These are phyloP conservation scores for Cyclotella cryptica DNA, from an alignment of 108 stramenopile species.

Conservation along the genomic window DNA sequence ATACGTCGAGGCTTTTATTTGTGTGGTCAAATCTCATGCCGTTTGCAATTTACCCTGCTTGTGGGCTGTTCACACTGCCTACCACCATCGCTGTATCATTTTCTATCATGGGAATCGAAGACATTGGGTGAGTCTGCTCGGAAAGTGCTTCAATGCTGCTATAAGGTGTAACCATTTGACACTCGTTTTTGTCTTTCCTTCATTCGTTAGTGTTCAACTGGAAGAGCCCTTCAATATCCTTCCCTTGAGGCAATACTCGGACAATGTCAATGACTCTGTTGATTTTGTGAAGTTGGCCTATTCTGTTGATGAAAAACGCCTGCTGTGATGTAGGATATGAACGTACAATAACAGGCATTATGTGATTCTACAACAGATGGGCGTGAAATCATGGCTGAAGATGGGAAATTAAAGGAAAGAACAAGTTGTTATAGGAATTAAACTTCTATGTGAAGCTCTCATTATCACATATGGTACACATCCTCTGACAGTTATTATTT, in stretches of 20 bases:
- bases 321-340: background rate
- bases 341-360: background rate
- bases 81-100: slow-evolving; percentile 48
- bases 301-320: background rate
- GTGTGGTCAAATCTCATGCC: slow-evolving; percentile 62
- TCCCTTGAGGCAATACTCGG: slow-evolving; percentile 59
- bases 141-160: background rate
- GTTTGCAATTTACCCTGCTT: slow-evolving; percentile 56
- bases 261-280: slow-evolving; percentile 44
- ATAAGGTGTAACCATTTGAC: background rate
- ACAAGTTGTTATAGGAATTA: too few relatives aligned
- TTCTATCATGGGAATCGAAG: slow-evolving; percentile 60
- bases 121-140: slow-evolving; percentile 47
- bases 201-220: slow-evolving; percentile 39
- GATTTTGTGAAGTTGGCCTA: slow-evolving; percentile 41
- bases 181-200: background rate
- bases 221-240: slow-evolving; percentile 67
- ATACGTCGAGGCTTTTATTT: slow-evolving; percentile 49
- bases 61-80: slow-evolving; percentile 50
- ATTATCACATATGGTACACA: too few relatives aligned
- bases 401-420: too few relatives aligned
- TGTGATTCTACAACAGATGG: too few relatives aligned
- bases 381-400: too few relatives aligned
- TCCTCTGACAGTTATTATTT: too few relatives aligned
- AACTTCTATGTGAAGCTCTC: too few relatives aligned